Evolutionary conservation across 768 basidiomycete genomes (phyloP), one percentile per base, ranked within the genome.

Genomic region (Lyophyllum decastes): DNA sequence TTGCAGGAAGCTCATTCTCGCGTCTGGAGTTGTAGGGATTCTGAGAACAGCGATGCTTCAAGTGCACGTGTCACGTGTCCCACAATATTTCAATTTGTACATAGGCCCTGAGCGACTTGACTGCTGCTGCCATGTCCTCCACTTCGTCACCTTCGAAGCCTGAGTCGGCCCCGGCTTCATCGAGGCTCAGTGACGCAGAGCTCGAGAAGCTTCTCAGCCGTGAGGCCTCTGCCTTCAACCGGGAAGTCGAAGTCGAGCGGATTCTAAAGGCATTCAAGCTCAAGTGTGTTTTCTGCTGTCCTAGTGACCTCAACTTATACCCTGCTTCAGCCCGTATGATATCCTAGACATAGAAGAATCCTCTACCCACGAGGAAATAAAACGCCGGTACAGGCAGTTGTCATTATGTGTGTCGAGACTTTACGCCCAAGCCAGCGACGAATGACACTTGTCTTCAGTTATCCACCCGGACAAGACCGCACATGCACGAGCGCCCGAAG

Each of bases 391-490:
- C 72, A 83, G 86, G 60, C 90, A 94, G 64, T 72, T 94, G 67
- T 94, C 92, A 62, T 80, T 94, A 44, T 89, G 92, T 94, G 74
- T 74, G 88, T 76, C 59, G 49, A 49, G 40, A 40, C 58, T 21
- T 34, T 25, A 50, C 56, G 34, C 38, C 41, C 11, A 25, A 9
- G 27, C 49, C 53, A 17, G 54, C 9, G 17, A 3, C 51, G 14
- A 51, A 51, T 38, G 49, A 60, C 22, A 45, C 27, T 44, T 27
- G 30, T 58, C 33, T 55, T 60, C 70, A 94, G 92, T 97, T 73
- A 98, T 99, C 68, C 97, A 99, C 81, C 97, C 97, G 60, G 97
- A 99, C 80, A 99, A 98, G 82, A 90, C 90, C 66, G 78, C 91
- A 70, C 93, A 97, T 75, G 79, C 84, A 26, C 85, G 87, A 66